Evolutionary conservation across 139 green algal species (phyloP).

Genomic region (Chlamydomonas schloesseri): DNA sequence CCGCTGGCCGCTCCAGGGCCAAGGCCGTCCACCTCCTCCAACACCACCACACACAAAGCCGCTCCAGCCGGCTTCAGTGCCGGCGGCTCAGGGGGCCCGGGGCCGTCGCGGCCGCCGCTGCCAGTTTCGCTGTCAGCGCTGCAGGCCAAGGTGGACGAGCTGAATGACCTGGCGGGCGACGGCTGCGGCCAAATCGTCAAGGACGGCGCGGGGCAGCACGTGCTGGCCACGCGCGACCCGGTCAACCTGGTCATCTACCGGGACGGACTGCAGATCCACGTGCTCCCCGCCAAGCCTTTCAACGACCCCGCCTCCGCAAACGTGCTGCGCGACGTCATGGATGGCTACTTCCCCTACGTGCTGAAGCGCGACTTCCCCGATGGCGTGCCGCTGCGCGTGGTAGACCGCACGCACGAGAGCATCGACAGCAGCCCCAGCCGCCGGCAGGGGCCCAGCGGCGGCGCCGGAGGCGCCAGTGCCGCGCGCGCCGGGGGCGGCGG

Average conservation of each 20-base stretch:
- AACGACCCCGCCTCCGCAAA: constrained; percentile 17
- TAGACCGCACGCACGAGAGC: constrained; percentile 37
- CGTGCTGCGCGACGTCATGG: constrained; percentile 56
- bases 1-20: no score
- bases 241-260: constrained; percentile 56
- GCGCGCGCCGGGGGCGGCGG: neutral
- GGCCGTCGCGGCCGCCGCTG: neutral
- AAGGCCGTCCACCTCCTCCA: no score
- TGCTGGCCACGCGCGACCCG: constrained; percentile 53
- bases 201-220: constrained; percentile 19
- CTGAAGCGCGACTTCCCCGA: constrained; percentile 66
- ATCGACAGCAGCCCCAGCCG: neutral
- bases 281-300: constrained; percentile 41
- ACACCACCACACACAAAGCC: no score
- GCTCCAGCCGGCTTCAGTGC: no score
- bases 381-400: constrained; percentile 64
- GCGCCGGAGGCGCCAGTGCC: no score
- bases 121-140: constrained; percentile 35
- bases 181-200: constrained; percentile 47
- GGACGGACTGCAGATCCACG: constrained; percentile 59
- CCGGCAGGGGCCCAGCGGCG: neutral
- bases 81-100: neutral
- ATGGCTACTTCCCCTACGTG: constrained; percentile 64
- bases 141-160: constrained; percentile 44
- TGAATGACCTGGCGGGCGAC: constrained; percentile 62